A percentile compares a stretch with the other conserved stretches of the same genome.
phyloP scores from a whole-genome alignment of 768 basidiomycete genomes.

The Trametes cingulata region DNA sequence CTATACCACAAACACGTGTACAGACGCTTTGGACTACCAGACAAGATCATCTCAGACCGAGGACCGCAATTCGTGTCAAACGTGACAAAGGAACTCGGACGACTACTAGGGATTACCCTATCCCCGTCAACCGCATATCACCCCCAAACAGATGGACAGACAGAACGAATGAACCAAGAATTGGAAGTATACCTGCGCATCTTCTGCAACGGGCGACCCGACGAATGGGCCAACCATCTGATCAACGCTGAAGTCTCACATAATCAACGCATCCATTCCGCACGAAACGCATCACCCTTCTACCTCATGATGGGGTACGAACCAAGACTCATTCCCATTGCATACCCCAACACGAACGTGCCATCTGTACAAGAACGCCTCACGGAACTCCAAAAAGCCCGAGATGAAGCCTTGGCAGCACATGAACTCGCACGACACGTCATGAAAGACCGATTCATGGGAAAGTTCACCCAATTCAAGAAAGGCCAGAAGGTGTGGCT shows the following conservation, averaged over 20 bases:
- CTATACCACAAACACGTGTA: conserved; percentile 22
- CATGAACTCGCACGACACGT: conserved; percentile 23
- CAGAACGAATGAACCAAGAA: conserved; percentile 42
- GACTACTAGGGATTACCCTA: conserved; percentile 34
- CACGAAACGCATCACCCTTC: conserved; percentile 39
- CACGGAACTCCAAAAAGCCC: too few relatives aligned
- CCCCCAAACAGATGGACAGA: conserved; percentile 45
- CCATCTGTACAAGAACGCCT: too few relatives aligned
- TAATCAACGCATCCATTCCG: conserved; percentile 37
- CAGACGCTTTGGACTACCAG: conserved; percentile 13
- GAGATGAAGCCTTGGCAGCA: too few relatives aligned
- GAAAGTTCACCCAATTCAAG: conserved; percentile 30
- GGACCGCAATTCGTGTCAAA: conserved; percentile 31
- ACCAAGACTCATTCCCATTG: conserved; percentile 25
- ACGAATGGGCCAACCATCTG: conserved; percentile 38
- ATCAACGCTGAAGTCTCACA: conserved; percentile 36
- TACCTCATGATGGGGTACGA: conserved; percentile 29
- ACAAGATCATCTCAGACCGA: conserved; percentile 15
- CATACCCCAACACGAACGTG: too few relatives aligned
- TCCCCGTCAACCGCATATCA: conserved; percentile 45
- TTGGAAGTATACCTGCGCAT: conserved; percentile 41
- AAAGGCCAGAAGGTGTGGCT: too few relatives aligned
- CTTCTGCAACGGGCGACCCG: conserved; percentile 35
- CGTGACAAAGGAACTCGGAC: conserved; percentile 36
- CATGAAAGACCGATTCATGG: conserved; percentile 30